phyloP scores from a whole-genome alignment of 176 grass and related monocot genomes.

The Ampelocalamus luodianensis region DNA sequence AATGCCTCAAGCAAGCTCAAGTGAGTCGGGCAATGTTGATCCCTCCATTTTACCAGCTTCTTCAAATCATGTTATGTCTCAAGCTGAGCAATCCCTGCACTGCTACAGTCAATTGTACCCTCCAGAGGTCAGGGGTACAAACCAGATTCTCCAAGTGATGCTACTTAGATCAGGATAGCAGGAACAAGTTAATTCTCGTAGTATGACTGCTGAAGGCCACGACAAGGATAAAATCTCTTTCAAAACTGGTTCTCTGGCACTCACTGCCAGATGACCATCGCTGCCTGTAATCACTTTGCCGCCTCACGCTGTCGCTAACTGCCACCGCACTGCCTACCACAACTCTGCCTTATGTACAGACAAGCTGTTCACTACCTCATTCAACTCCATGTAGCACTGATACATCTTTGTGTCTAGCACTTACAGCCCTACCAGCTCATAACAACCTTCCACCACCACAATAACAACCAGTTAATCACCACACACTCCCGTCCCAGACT shows the following conservation, averaged over 20 bases:
- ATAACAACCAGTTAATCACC: too few species aligned
- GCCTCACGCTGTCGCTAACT: neutral
- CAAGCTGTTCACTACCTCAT: constrained; percentile 21
- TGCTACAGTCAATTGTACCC: constrained; percentile 29
- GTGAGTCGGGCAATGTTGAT: constrained; percentile 10
- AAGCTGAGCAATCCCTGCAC: constrained; percentile 8
- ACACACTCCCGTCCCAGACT: neutral
- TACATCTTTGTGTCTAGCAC: neutral
- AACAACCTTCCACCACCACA: constrained; percentile 12
- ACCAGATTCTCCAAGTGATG: neutral
- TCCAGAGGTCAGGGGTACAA: constrained; percentile 16
- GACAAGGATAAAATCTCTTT: neutral
- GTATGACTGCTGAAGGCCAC: neutral
- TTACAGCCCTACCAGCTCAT: neutral
- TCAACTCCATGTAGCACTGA: constrained; percentile 20
- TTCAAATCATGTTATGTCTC: constrained; percentile 21
- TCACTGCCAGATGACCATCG: neutral
- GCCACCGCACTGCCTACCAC: neutral
- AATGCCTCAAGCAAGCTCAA: constrained; percentile 39
- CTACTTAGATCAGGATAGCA: neutral
- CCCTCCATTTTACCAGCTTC: neutral
- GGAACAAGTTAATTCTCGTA: constrained; percentile 3
- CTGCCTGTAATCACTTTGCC: neutral
- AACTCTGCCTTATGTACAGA: constrained; percentile 1
- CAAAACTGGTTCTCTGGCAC: constrained; percentile 1